Evolutionary conservation across 257 asterid species (phyloP).

Genomic region (Plantago elongata): DNA sequence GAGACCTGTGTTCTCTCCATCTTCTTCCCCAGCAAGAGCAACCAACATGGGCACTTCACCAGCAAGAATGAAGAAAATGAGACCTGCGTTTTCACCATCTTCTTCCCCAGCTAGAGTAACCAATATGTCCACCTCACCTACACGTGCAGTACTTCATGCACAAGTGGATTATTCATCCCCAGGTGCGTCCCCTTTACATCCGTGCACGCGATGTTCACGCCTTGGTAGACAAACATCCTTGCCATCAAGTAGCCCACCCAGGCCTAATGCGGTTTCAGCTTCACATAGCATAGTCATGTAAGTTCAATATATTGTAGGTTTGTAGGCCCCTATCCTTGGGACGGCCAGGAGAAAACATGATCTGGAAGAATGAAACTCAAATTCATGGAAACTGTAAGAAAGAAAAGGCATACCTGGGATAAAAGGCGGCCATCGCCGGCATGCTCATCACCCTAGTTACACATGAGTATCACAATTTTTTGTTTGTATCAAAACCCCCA

Average conservation of each 20-base stretch:
- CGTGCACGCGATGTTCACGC: constrained; percentile 32
- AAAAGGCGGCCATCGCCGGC: background rate
- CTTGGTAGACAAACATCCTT: constrained; percentile 25
- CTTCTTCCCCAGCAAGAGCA: constrained; percentile 38
- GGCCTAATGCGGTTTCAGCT: constrained; percentile 18
- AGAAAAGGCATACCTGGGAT: constrained; percentile 6
- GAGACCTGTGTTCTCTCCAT: constrained; percentile 19
- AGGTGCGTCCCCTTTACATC: constrained; percentile 42
- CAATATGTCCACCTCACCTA: constrained; percentile 27
- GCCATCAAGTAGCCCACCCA: constrained; percentile 25
- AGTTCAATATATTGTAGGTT: background rate
- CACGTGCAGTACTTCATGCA: constrained; percentile 9
- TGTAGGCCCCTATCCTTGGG: too few species aligned
- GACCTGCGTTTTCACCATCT: constrained; percentile 23
- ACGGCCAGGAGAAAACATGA: too few species aligned
- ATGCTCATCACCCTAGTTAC: constrained; percentile 1
- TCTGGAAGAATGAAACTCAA: too few species aligned
- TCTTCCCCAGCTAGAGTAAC: constrained; percentile 37
- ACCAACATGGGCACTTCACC: too few species aligned
- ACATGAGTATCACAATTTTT: background rate
- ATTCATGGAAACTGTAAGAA: background rate
- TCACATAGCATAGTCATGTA: constrained; percentile 18
- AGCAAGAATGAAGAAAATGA: background rate
- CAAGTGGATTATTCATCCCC: constrained; percentile 37
- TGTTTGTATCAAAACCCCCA: constrained; percentile 3